phyloP scores from a whole-genome alignment of 2,329 filamentous ascomycete species.

The Coniochaeta ligniaria region DNA sequence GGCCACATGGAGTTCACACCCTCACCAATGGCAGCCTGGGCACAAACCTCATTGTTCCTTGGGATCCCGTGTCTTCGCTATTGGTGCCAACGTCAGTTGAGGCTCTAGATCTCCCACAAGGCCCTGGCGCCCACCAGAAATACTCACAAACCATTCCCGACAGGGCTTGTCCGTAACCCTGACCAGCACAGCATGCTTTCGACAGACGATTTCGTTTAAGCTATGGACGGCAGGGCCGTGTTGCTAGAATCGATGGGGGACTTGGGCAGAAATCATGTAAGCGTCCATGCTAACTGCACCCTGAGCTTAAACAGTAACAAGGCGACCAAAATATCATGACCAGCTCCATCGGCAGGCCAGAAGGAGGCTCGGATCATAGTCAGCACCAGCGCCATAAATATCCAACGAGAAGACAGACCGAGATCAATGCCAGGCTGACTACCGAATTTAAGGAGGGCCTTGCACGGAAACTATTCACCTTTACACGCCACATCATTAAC shows the following conservation, averaged over 20 bases:
- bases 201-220: background rate
- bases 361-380: background rate
- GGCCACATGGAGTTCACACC: background rate
- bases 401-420: background rate
- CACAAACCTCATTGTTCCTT: background rate
- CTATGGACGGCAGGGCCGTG: background rate
- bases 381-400: background rate
- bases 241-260: background rate
- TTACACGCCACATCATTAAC: too few species aligned
- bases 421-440: too few species aligned
- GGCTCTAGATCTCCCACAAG: background rate
- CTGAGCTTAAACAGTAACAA: background rate
- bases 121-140: background rate
- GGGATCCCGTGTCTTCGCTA: background rate
- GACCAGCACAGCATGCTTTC: background rate
- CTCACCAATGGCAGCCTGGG: background rate
- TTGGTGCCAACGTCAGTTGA: background rate
- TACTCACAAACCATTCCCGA: background rate
- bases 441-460: too few species aligned
- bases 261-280: background rate
- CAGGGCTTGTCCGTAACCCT: background rate
- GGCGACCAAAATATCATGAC: background rate
- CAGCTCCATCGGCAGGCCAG: background rate
- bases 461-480: too few species aligned
- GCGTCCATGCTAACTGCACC: background rate